Evolutionary conservation across 768 basidiomycete species (phyloP), one percentile per base, ranked within the genome.

Genomic region (Xerocomus potaroensis): DNA sequence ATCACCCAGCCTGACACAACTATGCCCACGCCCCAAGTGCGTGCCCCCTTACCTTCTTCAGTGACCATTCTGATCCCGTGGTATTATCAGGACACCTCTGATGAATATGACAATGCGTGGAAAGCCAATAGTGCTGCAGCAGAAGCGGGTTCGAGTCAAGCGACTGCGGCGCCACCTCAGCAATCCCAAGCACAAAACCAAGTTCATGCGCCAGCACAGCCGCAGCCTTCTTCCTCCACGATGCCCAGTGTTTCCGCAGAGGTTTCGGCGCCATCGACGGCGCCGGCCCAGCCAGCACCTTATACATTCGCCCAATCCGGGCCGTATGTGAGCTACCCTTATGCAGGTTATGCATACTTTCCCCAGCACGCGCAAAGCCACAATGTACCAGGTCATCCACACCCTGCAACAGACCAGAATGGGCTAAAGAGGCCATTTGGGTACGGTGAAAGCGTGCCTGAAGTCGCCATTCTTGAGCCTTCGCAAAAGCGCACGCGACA

Each of bases 401-500:
- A 69, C 41, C 24, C 60, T 18, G 56, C 53, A 23, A 40, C 48
- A 5, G 61, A 69, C 30, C 60, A 57, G 29, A 62, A 53, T 14
- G 57, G 58, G 9, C 31, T 62, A 0, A 67, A 69, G 49, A 52
- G 65, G 30, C 50, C 64, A 4, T 61, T 54, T 16, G 59, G 58
- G 14, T 67, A 56, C 26, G 60, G 62, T 3, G 62, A 62, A 34
- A 54, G 54, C 15, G 8, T 56, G 22, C 35, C 56, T 15, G 56
- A 59, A 52, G 49, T 66, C 5, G 60, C 56, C 10, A 67, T 69
- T 14, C 51, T 66, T 3, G 70, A 73, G 47, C 65, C 68, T 3
- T 67, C 71, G 4, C 65, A 65, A 54, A 86, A 86, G 60, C 76
- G 88, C 3, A 79, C 79, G 35, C 82, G 87, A 32, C 88, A 89